Evolutionary conservation across 2,329 filamentous ascomycete genomes (phyloP), one percentile per base, ranked within the genome.

Genomic region (Furcasterigmium furcatum): DNA sequence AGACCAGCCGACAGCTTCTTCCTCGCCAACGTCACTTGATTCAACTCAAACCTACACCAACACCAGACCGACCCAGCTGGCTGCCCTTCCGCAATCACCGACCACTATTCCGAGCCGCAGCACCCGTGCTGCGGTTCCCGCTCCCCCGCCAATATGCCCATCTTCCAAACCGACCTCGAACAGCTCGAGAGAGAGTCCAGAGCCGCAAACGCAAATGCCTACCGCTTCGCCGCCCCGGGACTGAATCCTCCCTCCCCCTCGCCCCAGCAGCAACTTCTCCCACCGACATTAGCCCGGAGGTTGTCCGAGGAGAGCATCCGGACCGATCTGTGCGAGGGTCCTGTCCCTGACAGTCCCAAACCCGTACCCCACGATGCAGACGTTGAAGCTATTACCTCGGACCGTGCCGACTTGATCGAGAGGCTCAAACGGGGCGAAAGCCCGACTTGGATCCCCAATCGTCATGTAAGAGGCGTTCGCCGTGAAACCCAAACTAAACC

Each of bases 371-470:
- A 65, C 5, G 62, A 64, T 21, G 53, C 55, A 19, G 58, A 60
- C 25, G 38, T 47, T 6, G 47, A 55, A 9, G 55, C 52, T n/a
- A 51, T 67, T 12, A 73, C 71, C 29, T 75, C 73, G 16, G 83
- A 90, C 62, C 79, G 91, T 52, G 82, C 82, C 46, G 86, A 91
- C 64, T 72, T 96, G 56, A 96, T 97, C 46, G 81, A 91, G 65
- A 79, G 85, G 52, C 76, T 96, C 54, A 96, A 96, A 70, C 82
- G 80, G 63, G 83, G 82, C 25, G 84, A 91, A 65, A 87, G 82
- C 58, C 85, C 88, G 30, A 80, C 82, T 5, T 94, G 88, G 88
- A 72, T 84, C 32, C 79, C 82, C 22, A 81, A 76, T 60, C 76
- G 77, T 57, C 76, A 79, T 72, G 85, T 82, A 67, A 44, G 72